phyloP scores from a whole-genome alignment of 495 filamentous ascomycete species.

The Aspergillus hancockii region DNA sequence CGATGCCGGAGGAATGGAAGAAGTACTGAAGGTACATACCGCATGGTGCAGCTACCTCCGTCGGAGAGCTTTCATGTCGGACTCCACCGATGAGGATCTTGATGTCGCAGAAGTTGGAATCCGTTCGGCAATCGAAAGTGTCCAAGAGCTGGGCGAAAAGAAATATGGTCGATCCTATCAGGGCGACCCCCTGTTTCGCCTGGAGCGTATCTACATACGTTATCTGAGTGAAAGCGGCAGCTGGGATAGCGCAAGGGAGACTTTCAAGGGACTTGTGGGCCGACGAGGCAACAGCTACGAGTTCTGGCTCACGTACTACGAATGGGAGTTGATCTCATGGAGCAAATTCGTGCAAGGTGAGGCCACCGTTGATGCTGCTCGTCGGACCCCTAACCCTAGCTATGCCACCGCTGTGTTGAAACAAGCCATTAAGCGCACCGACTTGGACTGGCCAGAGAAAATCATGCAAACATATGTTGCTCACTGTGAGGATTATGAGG shows the following conservation, averaged over 20 bases:
- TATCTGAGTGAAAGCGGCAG: conserved; percentile 78
- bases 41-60: conserved; percentile 93
- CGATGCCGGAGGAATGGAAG: conserved; percentile 73
- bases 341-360: conserved; percentile 54
- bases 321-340: conserved; percentile 83
- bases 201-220: conserved; percentile 90
- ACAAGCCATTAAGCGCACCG: conserved; percentile 65
- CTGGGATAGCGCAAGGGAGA: conserved; percentile 63
- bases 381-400: conserved; percentile 54
- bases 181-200: conserved; percentile 81
- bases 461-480: conserved; percentile 78
- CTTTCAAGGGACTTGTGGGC: conserved; percentile 70
- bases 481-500: conserved; percentile 86
- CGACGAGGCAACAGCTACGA: conserved; percentile 76
- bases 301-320: conserved; percentile 90
- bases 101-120: conserved; percentile 92
- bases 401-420: conserved; percentile 72
- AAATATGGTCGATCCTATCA: conserved; percentile 74
- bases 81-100: conserved; percentile 81
- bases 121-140: conserved; percentile 77
- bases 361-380: conserved; percentile 45
- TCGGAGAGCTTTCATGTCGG: conserved; percentile 73
- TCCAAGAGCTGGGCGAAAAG: conserved; percentile 73
- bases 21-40: conserved; percentile 83
- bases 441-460: conserved; percentile 90